Conservation (phyloP, 2,329 filamentous ascomycete species). For the Phialemoniopsis sp. region DNA sequence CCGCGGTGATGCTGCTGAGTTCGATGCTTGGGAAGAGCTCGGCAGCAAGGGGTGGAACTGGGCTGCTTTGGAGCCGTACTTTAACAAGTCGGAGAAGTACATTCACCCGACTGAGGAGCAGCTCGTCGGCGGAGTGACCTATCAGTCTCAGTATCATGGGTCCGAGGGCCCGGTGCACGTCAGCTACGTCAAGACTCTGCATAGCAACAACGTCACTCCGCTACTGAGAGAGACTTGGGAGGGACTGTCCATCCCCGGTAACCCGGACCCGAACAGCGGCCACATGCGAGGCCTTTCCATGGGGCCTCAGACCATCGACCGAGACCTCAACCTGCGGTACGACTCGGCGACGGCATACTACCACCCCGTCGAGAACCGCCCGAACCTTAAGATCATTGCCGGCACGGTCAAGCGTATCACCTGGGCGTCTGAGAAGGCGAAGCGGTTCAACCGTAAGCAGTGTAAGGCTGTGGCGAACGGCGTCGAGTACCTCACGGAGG, state of each 20-base stretch:
- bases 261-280: conserved; percentile 32
- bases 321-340: conserved; percentile 26
- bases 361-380: conserved; percentile 27
- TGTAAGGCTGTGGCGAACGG: conserved; percentile 19
- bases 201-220: conserved; percentile 24
- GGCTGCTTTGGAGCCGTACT: conserved; percentile 13
- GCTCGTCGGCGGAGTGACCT: conserved; percentile 24
- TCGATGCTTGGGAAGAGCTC: conserved; percentile 52
- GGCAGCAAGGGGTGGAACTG: conserved; percentile 58
- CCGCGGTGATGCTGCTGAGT: conserved; percentile 27
- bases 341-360: conserved; percentile 38
- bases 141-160: conserved; percentile 27
- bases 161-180: conserved; percentile 25
- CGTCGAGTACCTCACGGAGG: conserved; percentile 27
- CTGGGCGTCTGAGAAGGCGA: conserved; percentile 12
- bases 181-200: conserved; percentile 27
- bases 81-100: too few species aligned
- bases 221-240: conserved; percentile 24
- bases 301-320: conserved; percentile 34
- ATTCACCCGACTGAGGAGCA: conserved; percentile 7
- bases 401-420: conserved; percentile 27
- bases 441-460: conserved; percentile 3
- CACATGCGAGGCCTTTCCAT: conserved; percentile 28
- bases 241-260: conserved; percentile 23
- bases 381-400: conserved; percentile 31